phyloP scores from a whole-genome alignment of 768 basidiomycete species.

The Leccinum longicurvipes region DNA sequence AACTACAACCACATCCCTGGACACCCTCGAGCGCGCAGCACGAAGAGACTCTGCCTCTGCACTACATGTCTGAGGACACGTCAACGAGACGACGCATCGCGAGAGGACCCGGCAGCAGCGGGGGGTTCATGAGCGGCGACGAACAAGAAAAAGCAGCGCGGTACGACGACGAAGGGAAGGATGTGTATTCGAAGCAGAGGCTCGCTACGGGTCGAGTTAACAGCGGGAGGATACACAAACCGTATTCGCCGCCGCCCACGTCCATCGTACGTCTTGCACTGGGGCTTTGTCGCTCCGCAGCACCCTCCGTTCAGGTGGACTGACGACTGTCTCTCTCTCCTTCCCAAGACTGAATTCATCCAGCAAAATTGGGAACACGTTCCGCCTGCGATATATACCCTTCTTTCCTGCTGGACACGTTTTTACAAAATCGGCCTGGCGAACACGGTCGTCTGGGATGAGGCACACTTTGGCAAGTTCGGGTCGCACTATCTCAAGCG shows the following conservation, averaged over 20 bases:
- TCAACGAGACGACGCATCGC: constrained; percentile 44
- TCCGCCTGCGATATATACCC: constrained; percentile 81
- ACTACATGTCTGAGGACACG: constrained; percentile 51
- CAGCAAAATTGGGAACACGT: constrained; percentile 78
- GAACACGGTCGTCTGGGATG: constrained; percentile 93
- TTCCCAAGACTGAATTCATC: constrained; percentile 68
- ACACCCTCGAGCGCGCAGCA: constrained; percentile 22
- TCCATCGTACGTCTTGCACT: constrained; percentile 45
- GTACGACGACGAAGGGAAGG: constrained; percentile 66
- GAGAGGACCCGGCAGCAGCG: constrained; percentile 33
- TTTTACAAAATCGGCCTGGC: constrained; percentile 90
- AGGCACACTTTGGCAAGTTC: constrained; percentile 99
- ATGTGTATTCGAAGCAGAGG: constrained; percentile 50
- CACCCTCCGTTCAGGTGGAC: not conserved
- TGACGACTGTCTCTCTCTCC: not conserved
- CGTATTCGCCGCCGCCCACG: constrained; percentile 62
- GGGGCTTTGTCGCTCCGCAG: constrained; percentile 6
- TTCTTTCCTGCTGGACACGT: constrained; percentile 92
- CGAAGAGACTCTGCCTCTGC: constrained; percentile 47
- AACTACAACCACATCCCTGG: constrained; percentile 28
- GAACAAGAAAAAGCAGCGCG: constrained; percentile 31
- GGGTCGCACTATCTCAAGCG: constrained; percentile 97
- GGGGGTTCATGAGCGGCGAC: constrained; percentile 27
- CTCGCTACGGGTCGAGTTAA: constrained; percentile 39
- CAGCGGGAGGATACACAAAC: constrained; percentile 60